These are phyloP conservation scores for Strobilomyces echinocephalus DNA, from an alignment of 768 basidiomycete genomes.

Conservation along the genomic window DNA sequence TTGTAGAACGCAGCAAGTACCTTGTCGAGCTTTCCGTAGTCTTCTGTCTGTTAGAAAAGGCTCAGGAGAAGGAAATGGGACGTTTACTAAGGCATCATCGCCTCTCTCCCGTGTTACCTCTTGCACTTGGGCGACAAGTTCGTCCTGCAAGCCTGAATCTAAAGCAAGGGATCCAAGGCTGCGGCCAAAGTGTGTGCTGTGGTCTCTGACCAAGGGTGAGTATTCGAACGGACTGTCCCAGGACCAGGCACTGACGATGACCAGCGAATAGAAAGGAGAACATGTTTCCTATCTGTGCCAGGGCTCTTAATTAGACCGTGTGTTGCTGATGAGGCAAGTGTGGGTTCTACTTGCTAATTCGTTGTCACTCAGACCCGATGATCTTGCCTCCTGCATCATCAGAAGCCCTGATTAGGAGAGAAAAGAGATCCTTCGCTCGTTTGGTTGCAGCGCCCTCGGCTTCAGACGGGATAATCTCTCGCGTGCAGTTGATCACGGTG, in stretches of 20 bases:
- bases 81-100: conserved; percentile 12
- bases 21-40: conserved; percentile 28
- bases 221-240: neutral
- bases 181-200: conserved; percentile 32
- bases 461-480: conserved; percentile 10
- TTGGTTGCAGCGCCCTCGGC: neutral
- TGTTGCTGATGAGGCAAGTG: neutral
- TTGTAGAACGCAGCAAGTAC: conserved; percentile 29
- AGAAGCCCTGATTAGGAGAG: conserved; percentile 19
- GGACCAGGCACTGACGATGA: conserved; percentile 37
- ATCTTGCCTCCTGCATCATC: conserved; percentile 16
- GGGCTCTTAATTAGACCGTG: neutral
- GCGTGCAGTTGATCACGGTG: conserved; percentile 5
- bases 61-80: neutral
- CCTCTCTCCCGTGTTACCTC: conserved; percentile 22
- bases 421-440: conserved; percentile 19
- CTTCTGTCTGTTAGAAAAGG: conserved; percentile 17
- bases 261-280: conserved; percentile 54
- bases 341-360: conserved; percentile 14
- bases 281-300: conserved; percentile 47
- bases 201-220: conserved; percentile 25
- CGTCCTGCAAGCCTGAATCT: conserved; percentile 29
- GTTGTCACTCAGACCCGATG: conserved; percentile 9
- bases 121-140: conserved; percentile 29
- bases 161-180: conserved; percentile 30